Base-by-base conservation (phyloP, 257 asterid species). In the Agastache rugosa region DNA sequence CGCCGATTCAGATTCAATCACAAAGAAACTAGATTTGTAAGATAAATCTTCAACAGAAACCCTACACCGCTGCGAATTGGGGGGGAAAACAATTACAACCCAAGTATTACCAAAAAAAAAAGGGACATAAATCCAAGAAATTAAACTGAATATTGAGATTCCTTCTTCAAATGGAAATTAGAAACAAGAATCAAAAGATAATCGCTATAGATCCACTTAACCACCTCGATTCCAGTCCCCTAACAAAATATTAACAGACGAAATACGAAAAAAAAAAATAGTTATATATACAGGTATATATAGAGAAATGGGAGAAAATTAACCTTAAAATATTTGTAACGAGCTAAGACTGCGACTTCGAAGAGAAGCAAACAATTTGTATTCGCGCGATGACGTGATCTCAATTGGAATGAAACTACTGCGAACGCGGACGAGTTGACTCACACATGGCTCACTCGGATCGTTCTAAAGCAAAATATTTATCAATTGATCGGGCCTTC, bases 371-470 rank as follows among this genome's bases (percentile, higher is more conserved):
- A 81, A 8, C 77, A 14, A 76, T 23, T 59, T 71, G 34, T 8
- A 79, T 81, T 81, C 6, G 83, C 70, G 67, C 45, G 73, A 63
- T 76, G 86, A 81, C 84, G 86, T 27, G 19, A 75, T 69, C 39
- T 34, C 75, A 37, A 63, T 37, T 16, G 58, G 44, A 58, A 65
- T 15, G 78, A 44, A 80, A 73, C 63, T 75, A 42, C 76, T 60
- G 68, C 15, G 16, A 16, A 60, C 70, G 77, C 76, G 79, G 63
- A 31, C 75, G 85, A 77, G 85, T 77, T 63, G 77, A 81, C 82
- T 37, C 42, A 8, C 11, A 37, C 11, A 37, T 35, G 39, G 39
- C 39, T 7, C 42, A 8, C 11, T 37, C 42, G 42, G 42, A 37
- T 8, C 42, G 42, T 37, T 37, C 42, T 0, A 16, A 19, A 17